These are phyloP conservation scores for Ogataea wickerhamii DNA, from an alignment of 805 yeast genomes.

Conservation along the genomic window DNA sequence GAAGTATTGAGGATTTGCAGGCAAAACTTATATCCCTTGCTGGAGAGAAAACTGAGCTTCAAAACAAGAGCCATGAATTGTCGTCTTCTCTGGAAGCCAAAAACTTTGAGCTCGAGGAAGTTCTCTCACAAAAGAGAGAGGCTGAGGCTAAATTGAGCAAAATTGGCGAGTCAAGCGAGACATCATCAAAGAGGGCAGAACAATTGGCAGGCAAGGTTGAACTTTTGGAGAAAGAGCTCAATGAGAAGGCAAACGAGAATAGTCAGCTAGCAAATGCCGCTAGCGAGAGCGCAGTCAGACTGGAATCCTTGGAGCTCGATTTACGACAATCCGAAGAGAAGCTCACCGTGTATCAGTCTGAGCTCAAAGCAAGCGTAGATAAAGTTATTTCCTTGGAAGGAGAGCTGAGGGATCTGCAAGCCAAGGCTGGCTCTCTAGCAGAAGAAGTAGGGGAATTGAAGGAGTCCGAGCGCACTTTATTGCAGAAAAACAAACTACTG, in stretches of 20 bases:
- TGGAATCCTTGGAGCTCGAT: slow-evolving; percentile 13
- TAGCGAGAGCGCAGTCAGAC: slow-evolving; percentile 8
- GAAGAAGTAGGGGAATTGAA: slow-evolving; percentile 9
- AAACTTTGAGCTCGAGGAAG: slow-evolving; percentile 18
- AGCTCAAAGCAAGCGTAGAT: slow-evolving; percentile 10
- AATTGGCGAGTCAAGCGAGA: background rate
- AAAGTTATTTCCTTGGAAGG: slow-evolving; percentile 10
- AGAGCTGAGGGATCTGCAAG: slow-evolving; percentile 6
- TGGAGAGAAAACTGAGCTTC: slow-evolving; percentile 17
- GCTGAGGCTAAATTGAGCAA: slow-evolving; percentile 9
- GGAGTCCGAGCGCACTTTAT: slow-evolving; percentile 8
- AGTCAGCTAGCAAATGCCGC: slow-evolving; percentile 10
- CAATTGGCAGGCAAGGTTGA: slow-evolving; percentile 16
- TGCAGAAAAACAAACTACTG: slow-evolving; percentile 9
- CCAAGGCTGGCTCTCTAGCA: slow-evolving; percentile 7
- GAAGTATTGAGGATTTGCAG: slow-evolving; percentile 10
- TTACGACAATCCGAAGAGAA: slow-evolving; percentile 12
- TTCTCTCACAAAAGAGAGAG: slow-evolving; percentile 8
- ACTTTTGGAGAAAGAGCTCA: slow-evolving; percentile 11
- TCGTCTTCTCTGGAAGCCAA: slow-evolving; percentile 19
- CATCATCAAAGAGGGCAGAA: slow-evolving; percentile 10
- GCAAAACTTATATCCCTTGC: slow-evolving; percentile 23
- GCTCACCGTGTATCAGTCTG: slow-evolving; percentile 10
- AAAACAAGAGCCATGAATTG: slow-evolving; percentile 23
- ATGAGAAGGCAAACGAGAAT: slow-evolving; percentile 7